phyloP scores from a whole-genome alignment of 2,329 filamentous ascomycete genomes.

The Arthroderma uncinatum region DNA sequence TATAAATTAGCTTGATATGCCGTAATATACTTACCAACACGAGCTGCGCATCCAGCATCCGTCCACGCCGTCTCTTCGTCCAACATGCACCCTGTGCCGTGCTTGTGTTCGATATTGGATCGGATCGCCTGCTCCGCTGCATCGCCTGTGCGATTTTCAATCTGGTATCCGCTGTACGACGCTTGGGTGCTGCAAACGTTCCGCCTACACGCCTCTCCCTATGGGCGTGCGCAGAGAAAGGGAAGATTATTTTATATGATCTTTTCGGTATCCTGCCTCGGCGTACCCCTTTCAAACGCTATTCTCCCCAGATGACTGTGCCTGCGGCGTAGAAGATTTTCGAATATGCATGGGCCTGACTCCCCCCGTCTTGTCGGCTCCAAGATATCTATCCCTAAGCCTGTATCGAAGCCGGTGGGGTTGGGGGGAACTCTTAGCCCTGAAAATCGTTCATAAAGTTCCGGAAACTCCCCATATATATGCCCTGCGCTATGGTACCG shows the following conservation, averaged over 20 bases:
- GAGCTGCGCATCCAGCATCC: not conserved
- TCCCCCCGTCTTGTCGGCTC: no score
- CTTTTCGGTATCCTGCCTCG: not conserved
- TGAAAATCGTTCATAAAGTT: not conserved
- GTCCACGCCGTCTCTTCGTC: not conserved
- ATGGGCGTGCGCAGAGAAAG: not conserved
- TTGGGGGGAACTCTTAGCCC: no score
- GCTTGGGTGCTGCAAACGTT: not conserved
- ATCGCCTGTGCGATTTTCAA: not conserved
- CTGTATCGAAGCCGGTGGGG: no score
- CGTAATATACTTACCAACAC: not conserved
- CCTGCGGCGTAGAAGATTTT: no score
- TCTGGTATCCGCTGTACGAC: slow-evolving; percentile 2
- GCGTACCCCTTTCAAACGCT: not conserved
- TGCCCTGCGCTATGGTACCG: not conserved
- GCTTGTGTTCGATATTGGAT: not conserved
- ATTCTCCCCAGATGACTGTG: no score
- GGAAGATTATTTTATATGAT: not conserved
- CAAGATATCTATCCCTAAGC: no score
- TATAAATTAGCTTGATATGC: not conserved
- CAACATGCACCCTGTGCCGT: not conserved
- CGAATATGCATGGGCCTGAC: no score
- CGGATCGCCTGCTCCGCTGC: not conserved
- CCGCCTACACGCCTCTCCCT: not conserved
- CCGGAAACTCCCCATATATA: not conserved